Conservation (phyloP, 352 stramenopile species). For the Ochromonadaceae sp. region DNA sequence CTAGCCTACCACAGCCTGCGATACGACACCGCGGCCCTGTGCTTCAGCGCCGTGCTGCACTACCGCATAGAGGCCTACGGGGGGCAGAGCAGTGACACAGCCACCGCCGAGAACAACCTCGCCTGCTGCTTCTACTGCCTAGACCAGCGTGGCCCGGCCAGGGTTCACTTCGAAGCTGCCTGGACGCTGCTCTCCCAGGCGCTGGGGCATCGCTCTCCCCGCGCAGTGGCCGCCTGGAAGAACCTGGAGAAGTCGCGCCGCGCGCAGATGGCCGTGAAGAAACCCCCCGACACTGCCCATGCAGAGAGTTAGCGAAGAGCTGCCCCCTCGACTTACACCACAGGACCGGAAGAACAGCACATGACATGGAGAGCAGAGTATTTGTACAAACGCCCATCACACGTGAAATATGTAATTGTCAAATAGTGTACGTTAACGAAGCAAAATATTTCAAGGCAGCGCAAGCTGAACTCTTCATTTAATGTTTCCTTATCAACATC, state of each 20-base stretch:
- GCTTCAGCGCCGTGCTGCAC: neutral
- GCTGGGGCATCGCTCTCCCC: neutral
- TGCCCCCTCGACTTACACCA: too few relatives aligned
- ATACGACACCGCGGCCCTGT: conserved; percentile 6
- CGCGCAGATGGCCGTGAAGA: neutral
- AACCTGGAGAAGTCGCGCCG: conserved; percentile 13
- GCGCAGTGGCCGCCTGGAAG: neutral
- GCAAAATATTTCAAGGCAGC: too few relatives aligned
- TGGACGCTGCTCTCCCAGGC: neutral
- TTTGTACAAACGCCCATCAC: too few relatives aligned
- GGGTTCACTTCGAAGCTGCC: neutral
- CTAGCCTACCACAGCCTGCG: conserved; percentile 2
- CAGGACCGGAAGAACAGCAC: too few relatives aligned
- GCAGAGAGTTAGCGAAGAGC: too few relatives aligned
- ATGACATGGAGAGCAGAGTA: too few relatives aligned
- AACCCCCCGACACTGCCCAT: too few relatives aligned
- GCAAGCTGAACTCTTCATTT: too few relatives aligned
- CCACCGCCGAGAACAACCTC: conserved; percentile 5
- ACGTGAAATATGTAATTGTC: too few relatives aligned
- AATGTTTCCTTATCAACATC: too few relatives aligned
- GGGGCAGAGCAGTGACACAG: neutral
- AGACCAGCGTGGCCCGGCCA: neutral
- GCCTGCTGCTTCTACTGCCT: conserved; percentile 9
- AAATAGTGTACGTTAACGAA: too few relatives aligned
- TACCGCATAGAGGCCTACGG: conserved; percentile 10